Evolutionary conservation across 495 filamentous ascomycete species (phyloP).

Genomic region (Penicillium diatomitis): DNA sequence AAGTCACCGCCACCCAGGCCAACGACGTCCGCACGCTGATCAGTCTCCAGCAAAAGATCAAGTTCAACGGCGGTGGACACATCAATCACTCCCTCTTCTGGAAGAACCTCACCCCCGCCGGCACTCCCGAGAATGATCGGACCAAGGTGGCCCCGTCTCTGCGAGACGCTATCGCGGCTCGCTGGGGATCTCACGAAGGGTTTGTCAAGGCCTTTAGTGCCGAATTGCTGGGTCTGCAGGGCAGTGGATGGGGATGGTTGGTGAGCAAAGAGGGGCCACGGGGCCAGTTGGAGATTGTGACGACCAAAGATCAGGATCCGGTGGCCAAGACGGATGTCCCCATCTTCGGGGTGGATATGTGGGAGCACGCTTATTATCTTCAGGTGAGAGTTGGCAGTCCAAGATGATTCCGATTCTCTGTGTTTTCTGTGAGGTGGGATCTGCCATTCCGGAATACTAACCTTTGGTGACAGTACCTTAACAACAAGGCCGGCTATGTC

Average conservation of each 20-base stretch:
- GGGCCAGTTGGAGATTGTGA: constrained; percentile 57
- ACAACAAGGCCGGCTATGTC: constrained; percentile 94
- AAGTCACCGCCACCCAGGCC: constrained; percentile 33
- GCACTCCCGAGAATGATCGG: constrained; percentile 55
- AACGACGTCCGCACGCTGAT: constrained; percentile 53
- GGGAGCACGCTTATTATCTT: constrained; percentile 78
- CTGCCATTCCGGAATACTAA: too few relatives aligned
- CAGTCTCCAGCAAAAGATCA: constrained; percentile 71
- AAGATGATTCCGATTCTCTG: too few relatives aligned
- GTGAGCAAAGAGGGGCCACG: constrained; percentile 60
- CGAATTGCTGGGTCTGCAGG: constrained; percentile 77
- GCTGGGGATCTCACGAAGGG: constrained; percentile 59
- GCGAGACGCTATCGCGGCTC: constrained; percentile 52
- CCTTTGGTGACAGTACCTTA: constrained; percentile 59
- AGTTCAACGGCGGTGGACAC: constrained; percentile 92
- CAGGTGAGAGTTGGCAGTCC: constrained; percentile 25
- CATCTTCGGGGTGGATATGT: constrained; percentile 89
- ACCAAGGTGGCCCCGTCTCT: constrained; percentile 42
- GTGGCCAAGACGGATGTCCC: constrained; percentile 67
- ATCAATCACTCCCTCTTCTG: constrained; percentile 91
- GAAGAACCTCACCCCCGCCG: constrained; percentile 72
- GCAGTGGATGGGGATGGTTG: constrained; percentile 90
- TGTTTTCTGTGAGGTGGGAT: too few relatives aligned
- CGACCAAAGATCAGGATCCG: constrained; percentile 84
- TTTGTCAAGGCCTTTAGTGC: constrained; percentile 62